Base-by-base conservation (phyloP, 371 early-diverging fungal genomes). In the Mucor saturninus region DNA sequence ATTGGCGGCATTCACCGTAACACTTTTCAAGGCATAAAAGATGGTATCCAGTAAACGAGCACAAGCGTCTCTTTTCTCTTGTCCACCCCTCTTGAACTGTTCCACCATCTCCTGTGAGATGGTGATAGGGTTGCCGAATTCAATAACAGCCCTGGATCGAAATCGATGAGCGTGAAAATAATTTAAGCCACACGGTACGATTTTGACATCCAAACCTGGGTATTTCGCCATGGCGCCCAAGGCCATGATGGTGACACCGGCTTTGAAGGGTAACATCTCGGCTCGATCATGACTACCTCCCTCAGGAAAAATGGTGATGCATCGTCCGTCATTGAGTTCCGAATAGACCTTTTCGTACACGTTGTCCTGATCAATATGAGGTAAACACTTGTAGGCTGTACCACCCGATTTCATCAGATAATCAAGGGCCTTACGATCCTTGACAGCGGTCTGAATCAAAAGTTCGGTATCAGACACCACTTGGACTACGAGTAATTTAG, bases 251-350 rank as follows among this genome's bases (percentile, higher is more conserved):
- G 93, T 86, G 5, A 92, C 92, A 56, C 94, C 94, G 46, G 91
- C 92, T 83, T 64, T 52, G 46, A 57, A 53, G 54, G 45, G 45
- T 56, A 98, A 74, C 85, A 98, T 86, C 66, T 96, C 93, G 10
- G 94, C 86, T 32, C 97, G 93, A 69, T 98, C 99, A 75, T 98
- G 99, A 56, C 92, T 92, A 6, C 98, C 98, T 30, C 99, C 98
- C 69, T 98, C 99, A 3, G 99, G 99, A 74, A 98, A 98, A 63
- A 98, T 98, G 7, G 98, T 98, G 13, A 98, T 89, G 67, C 95
- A 93, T 29, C 86, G 86, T 29, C 94, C 93, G 35, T 82, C 74
- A 60, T 89, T 84, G 38, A 98, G 72, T 29, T 92, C 88, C 9
- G 87, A 86, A 65, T 90, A 88, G 1, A 98, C 99, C 14, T 87